Evolutionary conservation across 1,139 yeast species (phyloP).

Genomic region (Saccharomycopsis crataegensis): DNA sequence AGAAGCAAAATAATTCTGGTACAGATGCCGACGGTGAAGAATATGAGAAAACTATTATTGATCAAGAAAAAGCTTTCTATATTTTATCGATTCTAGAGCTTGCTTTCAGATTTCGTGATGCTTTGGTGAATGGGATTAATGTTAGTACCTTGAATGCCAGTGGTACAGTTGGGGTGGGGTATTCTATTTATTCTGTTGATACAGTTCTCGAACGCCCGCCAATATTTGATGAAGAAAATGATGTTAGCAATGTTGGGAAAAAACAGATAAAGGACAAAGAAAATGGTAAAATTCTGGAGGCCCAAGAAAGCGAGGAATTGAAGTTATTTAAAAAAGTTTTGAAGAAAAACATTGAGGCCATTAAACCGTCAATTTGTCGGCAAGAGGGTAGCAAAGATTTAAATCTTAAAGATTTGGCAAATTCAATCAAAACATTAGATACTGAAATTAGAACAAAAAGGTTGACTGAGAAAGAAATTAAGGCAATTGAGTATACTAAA

Average conservation of each 20-base stretch:
- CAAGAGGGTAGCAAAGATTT: slow-evolving; percentile 7
- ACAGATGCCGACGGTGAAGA: slow-evolving; percentile 56
- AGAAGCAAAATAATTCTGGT: slow-evolving; percentile 35
- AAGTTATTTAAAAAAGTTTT: slow-evolving; percentile 5
- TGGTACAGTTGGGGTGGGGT: not conserved
- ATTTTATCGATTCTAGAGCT: slow-evolving; percentile 56
- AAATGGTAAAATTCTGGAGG: not conserved
- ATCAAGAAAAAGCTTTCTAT: slow-evolving; percentile 63
- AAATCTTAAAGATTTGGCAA: not conserved
- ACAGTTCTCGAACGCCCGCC: not conserved
- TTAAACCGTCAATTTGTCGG: slow-evolving; percentile 12
- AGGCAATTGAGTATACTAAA: slow-evolving; percentile 1
- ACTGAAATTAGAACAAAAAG: not conserved
- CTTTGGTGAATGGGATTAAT: slow-evolving; percentile 32
- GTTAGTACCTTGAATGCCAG: not conserved
- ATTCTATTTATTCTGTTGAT: not conserved
- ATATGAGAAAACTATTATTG: slow-evolving; percentile 62
- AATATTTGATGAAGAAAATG: slow-evolving; percentile 2
- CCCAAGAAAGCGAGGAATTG: slow-evolving; percentile 17
- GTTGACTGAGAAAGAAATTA: slow-evolving; percentile 1
- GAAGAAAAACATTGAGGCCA: not conserved
- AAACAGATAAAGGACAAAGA: slow-evolving; percentile 22
- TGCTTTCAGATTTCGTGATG: slow-evolving; percentile 50
- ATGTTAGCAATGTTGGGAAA: not conserved
- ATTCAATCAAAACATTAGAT: not conserved